Conservation (phyloP, 768 basidiomycete species). For the Rhodosporidiobolus sp. region DNA sequence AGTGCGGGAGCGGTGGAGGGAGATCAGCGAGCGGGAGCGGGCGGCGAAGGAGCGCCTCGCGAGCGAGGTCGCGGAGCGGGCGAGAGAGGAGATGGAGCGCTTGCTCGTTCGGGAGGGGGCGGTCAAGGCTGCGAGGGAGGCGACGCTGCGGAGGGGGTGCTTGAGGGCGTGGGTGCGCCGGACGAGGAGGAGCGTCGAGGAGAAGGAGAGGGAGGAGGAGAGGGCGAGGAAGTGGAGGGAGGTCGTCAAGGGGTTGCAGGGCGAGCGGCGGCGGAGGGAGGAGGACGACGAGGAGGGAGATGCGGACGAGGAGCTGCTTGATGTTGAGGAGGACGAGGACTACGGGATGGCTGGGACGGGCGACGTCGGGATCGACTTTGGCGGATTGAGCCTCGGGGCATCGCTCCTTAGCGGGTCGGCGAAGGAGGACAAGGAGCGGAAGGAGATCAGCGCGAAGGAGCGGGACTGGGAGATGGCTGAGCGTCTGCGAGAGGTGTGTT, state of each 20-base stretch:
- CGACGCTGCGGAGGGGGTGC: not conserved
- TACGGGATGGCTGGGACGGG: not conserved
- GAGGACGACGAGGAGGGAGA: slow-evolving; percentile 4
- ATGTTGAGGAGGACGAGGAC: slow-evolving; percentile 29
- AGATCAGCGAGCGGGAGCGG: not conserved
- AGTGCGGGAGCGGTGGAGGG: slow-evolving; percentile 15
- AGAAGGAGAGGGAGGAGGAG: slow-evolving; percentile 3
- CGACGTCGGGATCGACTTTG: slow-evolving; percentile 54
- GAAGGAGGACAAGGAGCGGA: not conserved
- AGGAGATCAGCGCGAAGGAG: slow-evolving; percentile 49
- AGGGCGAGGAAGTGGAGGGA: slow-evolving; percentile 15
- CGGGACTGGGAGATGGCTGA: slow-evolving; percentile 59
- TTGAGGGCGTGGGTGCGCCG: slow-evolving; percentile 10
- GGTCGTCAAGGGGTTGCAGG: slow-evolving; percentile 15
- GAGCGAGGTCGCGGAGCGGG: not conserved
- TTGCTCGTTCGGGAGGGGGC: not conserved
- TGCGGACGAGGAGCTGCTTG: slow-evolving; percentile 22
- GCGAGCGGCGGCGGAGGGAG: not conserved
- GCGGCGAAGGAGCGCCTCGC: not conserved
- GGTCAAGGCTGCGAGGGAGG: not conserved
- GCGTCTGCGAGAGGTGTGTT: slow-evolving; percentile 5
- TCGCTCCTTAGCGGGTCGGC: too few relatives aligned
- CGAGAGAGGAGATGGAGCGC: not conserved
- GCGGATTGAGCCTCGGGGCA: not conserved
- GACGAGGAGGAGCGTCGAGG: not conserved